Evolutionary conservation across 1,284 basidiomycete genomes (phyloP), one percentile per base, ranked within the genome.

Genomic region (Ganoderma multipileum): DNA sequence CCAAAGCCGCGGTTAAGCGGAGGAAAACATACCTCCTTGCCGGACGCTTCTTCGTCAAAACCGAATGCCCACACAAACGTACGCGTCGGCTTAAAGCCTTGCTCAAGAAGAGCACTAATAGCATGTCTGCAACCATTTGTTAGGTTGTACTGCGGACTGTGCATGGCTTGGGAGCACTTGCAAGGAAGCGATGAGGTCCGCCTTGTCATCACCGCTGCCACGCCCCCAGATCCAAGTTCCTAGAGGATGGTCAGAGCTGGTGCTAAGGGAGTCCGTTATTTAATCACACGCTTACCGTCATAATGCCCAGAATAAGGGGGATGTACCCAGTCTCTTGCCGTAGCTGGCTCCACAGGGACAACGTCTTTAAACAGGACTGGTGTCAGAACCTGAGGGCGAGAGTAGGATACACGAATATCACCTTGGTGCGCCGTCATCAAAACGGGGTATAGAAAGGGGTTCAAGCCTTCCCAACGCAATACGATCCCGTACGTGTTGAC

Each of bases 341-440:
- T 86, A 30, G 82, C 76, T 33, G 83, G 81, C 44, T 90, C 83
- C 4, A 88, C 86, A 8, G 88, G 87, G 2, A 89, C 87, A 47
- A 87, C 86, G 74, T 90, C 87, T 85, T 68, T 7, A 11, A n/a
- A 57, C 33, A 33, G 8, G 8, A 33, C 57, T 33, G 28, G 44
- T 26, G 7, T 54, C 16, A 47, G 33, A 14, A 42, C 63, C 70
- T 33, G 18, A 11, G 28, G 8, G 9, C 3, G 20, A 18, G 60
- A 26, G 1, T 5, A 28, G 8, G 16, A 16, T 8, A 16, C 33
- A 3, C 33, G 1, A 12, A 3, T 3, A 55, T 47, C 63, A 84
- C 89, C 90, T 81, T 91, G 89, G 74, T 93, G 91, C 0, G 84
- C 90, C 16, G 87, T 85, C 50, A 94, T 78, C 42, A 93, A 80